Evolutionary conservation across 2,329 filamentous ascomycete genomes (phyloP), one percentile per base, ranked within the genome.

Genomic region (Colletotrichum scovillei): DNA sequence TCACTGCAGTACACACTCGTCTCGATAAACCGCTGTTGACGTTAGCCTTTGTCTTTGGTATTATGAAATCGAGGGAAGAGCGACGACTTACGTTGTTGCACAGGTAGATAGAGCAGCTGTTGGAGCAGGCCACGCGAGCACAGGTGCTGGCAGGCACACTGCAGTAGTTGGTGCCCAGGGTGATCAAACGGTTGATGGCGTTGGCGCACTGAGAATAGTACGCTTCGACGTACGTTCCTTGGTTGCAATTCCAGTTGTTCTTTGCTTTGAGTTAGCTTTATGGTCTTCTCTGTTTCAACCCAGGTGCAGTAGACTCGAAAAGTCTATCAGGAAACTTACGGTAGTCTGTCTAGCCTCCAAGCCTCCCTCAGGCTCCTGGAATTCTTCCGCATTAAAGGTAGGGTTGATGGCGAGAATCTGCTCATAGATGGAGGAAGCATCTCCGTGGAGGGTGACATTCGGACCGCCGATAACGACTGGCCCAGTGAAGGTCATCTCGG

Each of bases 51-150:
- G n/a, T 0, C 3, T 8, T 6, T 26, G n/a, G 1, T 42, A 5
- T 24, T 7, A 5, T 4, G 5, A 3, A 26, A 12, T 2, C 4
- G 3, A 3, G 14, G 4, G 24, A 38, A 5, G 9, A 16, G 28
- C 9, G 4, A 11, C 42, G 30, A 32, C 63, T 30, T 49, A 69
- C 67, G 24, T 55, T 74, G 62, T 74, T 74, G 57, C 71, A 74
- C 2, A 74, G 52, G 46, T 42, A 74, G n/a, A 74, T 74, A 2
- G 42, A 49, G 16, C 67, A 69, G 62, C 52, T 63, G 30, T 55
- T 42, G 5, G 71, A 70, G 57, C 71, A 70, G 60, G 55, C 62
- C 14, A 74, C 67, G 3, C 71, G 62, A 46, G 67, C 71, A 55
- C 49, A 60, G 9, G 56, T 35, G 19, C 62, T 53, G 4, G 24